Evolutionary conservation across 306 rosid genomes (phyloP).

Genomic region (Cicer cuneatum): DNA sequence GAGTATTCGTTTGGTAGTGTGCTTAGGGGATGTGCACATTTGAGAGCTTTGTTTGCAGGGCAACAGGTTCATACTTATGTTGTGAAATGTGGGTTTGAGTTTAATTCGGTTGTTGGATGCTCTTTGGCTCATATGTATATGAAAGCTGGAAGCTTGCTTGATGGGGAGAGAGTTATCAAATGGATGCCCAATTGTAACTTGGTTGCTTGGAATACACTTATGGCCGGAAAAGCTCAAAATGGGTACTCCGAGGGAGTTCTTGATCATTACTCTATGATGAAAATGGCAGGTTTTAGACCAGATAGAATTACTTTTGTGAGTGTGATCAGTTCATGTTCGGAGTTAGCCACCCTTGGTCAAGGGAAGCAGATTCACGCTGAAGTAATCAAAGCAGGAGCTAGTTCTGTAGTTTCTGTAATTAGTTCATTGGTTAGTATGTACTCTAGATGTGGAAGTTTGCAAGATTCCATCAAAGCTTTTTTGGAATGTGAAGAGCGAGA

Average conservation of each 20-base stretch:
- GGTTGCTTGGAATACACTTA: conserved; percentile 95
- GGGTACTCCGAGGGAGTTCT: conserved; percentile 66
- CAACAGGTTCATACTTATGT: conserved; percentile 75
- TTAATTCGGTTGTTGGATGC: conserved; percentile 76
- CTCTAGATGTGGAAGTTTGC: conserved; percentile 81
- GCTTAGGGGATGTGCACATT: conserved; percentile 87
- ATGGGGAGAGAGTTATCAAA: conserved; percentile 70
- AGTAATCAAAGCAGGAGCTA: conserved; percentile 75
- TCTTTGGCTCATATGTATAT: conserved; percentile 94
- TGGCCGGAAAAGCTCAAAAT: conserved; percentile 86
- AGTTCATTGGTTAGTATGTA: conserved; percentile 89
- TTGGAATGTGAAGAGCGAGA: conserved; percentile 61
- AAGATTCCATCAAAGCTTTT: conserved; percentile 77
- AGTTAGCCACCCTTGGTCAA: conserved; percentile 78
- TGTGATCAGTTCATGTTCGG: conserved; percentile 76
- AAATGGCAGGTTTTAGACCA: conserved; percentile 70
- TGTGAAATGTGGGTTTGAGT: conserved; percentile 75
- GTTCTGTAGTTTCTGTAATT: conserved; percentile 61
- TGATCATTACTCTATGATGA: conserved; percentile 74
- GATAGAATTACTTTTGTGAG: conserved; percentile 81
- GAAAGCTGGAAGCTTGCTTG: conserved; percentile 76
- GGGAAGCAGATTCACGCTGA: conserved; percentile 93
- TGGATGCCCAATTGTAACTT: conserved; percentile 71
- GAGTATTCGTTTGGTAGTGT: conserved; percentile 82
- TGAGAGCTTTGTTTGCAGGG: conserved; percentile 62